These are phyloP conservation scores for Cyclotella cryptica DNA, from an alignment of 108 stramenopile genomes.

Conservation along the genomic window DNA sequence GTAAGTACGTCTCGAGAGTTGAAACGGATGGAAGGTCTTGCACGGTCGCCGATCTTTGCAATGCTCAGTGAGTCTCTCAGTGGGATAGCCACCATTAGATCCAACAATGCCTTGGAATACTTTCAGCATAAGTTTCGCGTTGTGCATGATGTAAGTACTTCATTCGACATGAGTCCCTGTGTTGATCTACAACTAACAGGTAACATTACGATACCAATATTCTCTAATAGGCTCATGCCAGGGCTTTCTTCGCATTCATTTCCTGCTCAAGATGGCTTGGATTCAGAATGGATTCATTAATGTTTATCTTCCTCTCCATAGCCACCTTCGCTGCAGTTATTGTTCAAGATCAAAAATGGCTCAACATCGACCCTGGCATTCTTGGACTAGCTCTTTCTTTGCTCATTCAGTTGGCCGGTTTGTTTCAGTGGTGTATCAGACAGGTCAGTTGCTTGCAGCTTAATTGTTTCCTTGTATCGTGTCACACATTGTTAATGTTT, in stretches of 20 bases:
- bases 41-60: constrained; percentile 88
- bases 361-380: constrained; percentile 78
- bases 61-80: constrained; percentile 86
- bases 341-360: constrained; percentile 61
- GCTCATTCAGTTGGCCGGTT: constrained; percentile 69
- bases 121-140: constrained; percentile 72
- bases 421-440: constrained; percentile 84
- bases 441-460: constrained; percentile 31
- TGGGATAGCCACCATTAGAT: constrained; percentile 91
- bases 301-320: constrained; percentile 69
- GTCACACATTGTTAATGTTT: background rate
- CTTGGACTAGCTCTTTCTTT: constrained; percentile 79
- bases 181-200: too few relatives aligned
- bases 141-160: constrained; percentile 62
- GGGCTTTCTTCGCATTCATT: constrained; percentile 89
- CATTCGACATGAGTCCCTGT: too few relatives aligned
- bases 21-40: constrained; percentile 87
- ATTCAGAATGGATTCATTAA: constrained; percentile 86
- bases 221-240: constrained; percentile 28
- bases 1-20: constrained; percentile 82
- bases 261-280: constrained; percentile 91
- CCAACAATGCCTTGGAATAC: constrained; percentile 70
- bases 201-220: too few relatives aligned
- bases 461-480: too few relatives aligned
- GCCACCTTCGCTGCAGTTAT: constrained; percentile 84